Base-by-base conservation (phyloP, 306 rosid species). In the Malus fusca region DNA sequence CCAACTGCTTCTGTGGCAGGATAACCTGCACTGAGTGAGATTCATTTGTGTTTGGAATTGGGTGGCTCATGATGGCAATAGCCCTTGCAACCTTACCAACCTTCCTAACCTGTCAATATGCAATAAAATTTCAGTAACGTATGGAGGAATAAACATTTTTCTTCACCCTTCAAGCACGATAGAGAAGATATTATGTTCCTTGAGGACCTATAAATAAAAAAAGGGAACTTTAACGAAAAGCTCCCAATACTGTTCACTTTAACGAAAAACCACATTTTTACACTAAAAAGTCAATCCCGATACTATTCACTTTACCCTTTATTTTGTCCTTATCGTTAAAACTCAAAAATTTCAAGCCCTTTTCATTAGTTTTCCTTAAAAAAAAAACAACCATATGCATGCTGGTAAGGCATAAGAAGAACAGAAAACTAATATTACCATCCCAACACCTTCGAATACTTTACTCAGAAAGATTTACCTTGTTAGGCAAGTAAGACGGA, bases 81-180 rank as follows among this genome's bases (percentile, higher is more conserved):
- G 98, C 98, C 82, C 98, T 90, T 37, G 98, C 97, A 90, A 94
- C 98, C 88, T 72, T 90, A 56, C 97, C 97, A 77, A 94, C 93
- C 87, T 94, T 94, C 84, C 95, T 88, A 68, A 91, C 98, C 98
- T 91, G 93, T 87, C 74, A 65, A 85, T 72, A 80, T 26, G 17
- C 73, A 74, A 21, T 31, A 19, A 86, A 64, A 26, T 73, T 65
- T 80, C 71, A 30, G 74, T 74, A 17, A 78, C 61, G 75, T 31
- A 8, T 4, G 15, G 2, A 18, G 19, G 37, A 26, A 19, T 72
- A 26, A 68, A 59, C 26, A 58, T 35, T 33, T 23, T 60, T 58
- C 60, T 70, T 15, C 63, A 46, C 66, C 23, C 33, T 23, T 59
- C 69, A 65, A 43, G 61, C 30, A 30, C 22, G 26, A 19, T 23